A percentile compares a stretch with the other conserved stretches of the same genome.
Evolutionary conservation across 805 yeast species (phyloP).

Genomic region (Myxozyma monticola): DNA sequence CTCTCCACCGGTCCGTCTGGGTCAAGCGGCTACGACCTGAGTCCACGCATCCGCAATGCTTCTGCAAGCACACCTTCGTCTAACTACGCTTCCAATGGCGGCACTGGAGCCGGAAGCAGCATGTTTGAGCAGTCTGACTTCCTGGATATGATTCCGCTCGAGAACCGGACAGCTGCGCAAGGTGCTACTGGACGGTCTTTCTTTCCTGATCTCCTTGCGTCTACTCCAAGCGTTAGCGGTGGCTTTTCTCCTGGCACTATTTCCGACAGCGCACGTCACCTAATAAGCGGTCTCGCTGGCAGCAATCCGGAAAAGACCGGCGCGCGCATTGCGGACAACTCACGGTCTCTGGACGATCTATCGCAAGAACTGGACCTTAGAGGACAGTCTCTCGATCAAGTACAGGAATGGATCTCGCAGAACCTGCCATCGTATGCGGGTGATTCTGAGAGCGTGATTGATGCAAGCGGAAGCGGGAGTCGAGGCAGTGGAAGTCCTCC

Average conservation of each 20-base stretch:
- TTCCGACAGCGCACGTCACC: conserved; percentile 11
- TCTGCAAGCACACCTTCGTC: neutral
- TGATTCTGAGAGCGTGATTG: neutral
- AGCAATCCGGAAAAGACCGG: conserved; percentile 3
- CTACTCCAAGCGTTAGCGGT: conserved; percentile 7
- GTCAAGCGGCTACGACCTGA: neutral
- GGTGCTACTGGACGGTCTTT: conserved; percentile 11
- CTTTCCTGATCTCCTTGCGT: conserved; percentile 21
- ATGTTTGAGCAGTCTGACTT: conserved; percentile 25
- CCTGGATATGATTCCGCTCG: conserved; percentile 22
- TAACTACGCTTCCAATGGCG: neutral
- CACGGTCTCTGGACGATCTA: conserved; percentile 31
- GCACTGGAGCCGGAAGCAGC: neutral
- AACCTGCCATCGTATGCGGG: conserved; percentile 9
- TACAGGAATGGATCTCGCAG: conserved; percentile 37
- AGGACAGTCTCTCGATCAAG: conserved; percentile 36
- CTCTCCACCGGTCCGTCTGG: neutral
- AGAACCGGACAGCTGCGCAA: conserved; percentile 8
- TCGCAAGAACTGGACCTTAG: conserved; percentile 34
- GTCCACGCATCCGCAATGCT: neutral
- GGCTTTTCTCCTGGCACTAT: conserved; percentile 10
- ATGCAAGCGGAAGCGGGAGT: no score
- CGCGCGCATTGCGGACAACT: conserved; percentile 14
- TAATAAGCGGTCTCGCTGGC: conserved; percentile 10
- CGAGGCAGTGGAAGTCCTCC: no score